Conservation (phyloP, 176 grass and related monocot genomes). For the Bonia amplexicaulis region DNA sequence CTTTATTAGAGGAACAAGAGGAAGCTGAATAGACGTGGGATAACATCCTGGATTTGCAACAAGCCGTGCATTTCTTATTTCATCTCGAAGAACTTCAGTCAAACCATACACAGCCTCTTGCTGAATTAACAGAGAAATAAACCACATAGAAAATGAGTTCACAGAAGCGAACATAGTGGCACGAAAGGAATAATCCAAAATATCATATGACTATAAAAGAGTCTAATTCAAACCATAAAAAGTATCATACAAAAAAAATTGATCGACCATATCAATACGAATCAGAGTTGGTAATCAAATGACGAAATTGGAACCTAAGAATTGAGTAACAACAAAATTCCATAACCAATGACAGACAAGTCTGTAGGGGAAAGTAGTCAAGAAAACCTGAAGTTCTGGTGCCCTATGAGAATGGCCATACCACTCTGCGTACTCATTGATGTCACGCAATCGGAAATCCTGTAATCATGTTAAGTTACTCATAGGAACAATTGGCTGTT, state of each 20-base stretch:
- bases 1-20: constrained; percentile 88
- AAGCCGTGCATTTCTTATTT: constrained; percentile 68
- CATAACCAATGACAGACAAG: neutral
- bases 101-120: constrained; percentile 86
- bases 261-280: neutral
- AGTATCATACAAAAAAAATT: neutral
- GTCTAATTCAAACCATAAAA: neutral
- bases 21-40: constrained; percentile 94
- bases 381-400: constrained; percentile 77
- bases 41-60: constrained; percentile 98
- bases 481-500: neutral
- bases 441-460: constrained; percentile 81
- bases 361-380: neutral
- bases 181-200: neutral
- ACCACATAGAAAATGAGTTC: constrained; percentile 6
- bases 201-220: neutral
- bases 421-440: constrained; percentile 88
- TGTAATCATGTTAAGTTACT: constrained; percentile 29
- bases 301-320: neutral
- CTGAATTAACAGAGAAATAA: constrained; percentile 36
- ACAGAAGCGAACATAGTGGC: constrained; percentile 15
- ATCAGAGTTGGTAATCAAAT: neutral
- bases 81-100: constrained; percentile 77
- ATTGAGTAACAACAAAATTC: neutral
- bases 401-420: constrained; percentile 90